These are phyloP conservation scores for Sphaerulina vaccinii DNA, from an alignment of 2,329 filamentous ascomycete genomes.

Conservation along the genomic window DNA sequence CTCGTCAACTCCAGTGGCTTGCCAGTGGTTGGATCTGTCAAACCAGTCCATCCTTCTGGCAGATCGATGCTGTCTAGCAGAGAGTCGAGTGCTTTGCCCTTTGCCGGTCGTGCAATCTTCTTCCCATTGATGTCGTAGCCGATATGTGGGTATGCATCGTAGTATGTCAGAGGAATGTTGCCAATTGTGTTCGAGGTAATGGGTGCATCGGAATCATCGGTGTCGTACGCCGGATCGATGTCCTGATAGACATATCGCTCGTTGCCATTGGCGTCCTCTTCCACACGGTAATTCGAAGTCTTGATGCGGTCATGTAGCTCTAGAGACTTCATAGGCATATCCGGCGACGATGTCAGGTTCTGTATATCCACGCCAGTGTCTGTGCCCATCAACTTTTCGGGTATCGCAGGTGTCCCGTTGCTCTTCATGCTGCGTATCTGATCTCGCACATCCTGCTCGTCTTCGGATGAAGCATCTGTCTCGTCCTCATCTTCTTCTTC, in stretches of 20 bases:
- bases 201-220: slow-evolving; percentile 84
- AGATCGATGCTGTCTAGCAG: slow-evolving; percentile 94
- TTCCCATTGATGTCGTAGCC: slow-evolving; percentile 99
- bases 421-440: slow-evolving; percentile 47
- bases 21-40: slow-evolving; percentile 90
- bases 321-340: slow-evolving; percentile 24
- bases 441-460: slow-evolving; percentile 43
- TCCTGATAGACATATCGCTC: slow-evolving; percentile 89
- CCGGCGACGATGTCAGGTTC: slow-evolving; percentile 19
- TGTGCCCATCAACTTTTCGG: slow-evolving; percentile 30
- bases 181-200: slow-evolving; percentile 87
- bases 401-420: slow-evolving; percentile 25
- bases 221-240: slow-evolving; percentile 92
- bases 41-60: slow-evolving; percentile 93
- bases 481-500: slow-evolving; percentile 30
- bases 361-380: slow-evolving; percentile 30
- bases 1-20: slow-evolving; percentile 84
- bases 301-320: slow-evolving; percentile 26
- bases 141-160: slow-evolving; percentile 96
- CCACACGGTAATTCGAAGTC: slow-evolving; percentile 57
- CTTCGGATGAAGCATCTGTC: slow-evolving; percentile 39
- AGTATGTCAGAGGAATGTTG: slow-evolving; percentile 89
- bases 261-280: slow-evolving; percentile 85
- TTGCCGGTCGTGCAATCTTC: slow-evolving; percentile 93
- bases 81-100: slow-evolving; percentile 88